Conservation (phyloP, 495 filamentous ascomycete genomes). For the Aspergillus cavernicola region DNA sequence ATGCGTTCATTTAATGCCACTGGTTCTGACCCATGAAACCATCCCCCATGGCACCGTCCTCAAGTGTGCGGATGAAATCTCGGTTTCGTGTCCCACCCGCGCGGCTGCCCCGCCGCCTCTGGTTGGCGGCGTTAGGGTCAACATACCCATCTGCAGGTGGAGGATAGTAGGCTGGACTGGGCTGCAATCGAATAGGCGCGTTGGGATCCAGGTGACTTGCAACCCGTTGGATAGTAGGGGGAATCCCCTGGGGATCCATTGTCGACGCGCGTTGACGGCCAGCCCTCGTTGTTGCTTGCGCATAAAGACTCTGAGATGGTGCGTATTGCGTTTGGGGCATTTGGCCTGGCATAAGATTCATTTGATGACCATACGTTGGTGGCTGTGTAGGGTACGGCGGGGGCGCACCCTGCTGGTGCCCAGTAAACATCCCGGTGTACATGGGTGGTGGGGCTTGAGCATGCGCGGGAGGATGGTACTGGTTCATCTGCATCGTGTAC, state of each 20-base stretch:
- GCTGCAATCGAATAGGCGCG: conserved; percentile 89
- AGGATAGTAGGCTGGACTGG: conserved; percentile 96
- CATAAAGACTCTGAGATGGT: conserved; percentile 70
- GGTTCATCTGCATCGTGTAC: conserved; percentile 59
- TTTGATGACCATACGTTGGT: conserved; percentile 66
- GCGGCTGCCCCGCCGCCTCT: conserved; percentile 74
- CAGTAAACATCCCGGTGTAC: conserved; percentile 80
- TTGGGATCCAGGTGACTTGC: conserved; percentile 95
- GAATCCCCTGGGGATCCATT: conserved; percentile 90
- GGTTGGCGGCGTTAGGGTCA: conserved; percentile 56
- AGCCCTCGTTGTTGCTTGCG: conserved; percentile 77
- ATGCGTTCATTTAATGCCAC: conserved; percentile 50
- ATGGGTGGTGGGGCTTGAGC: conserved; percentile 56
- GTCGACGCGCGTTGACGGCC: conserved; percentile 90
- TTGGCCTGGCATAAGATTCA: conserved; percentile 67
- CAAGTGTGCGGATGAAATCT: conserved; percentile 89
- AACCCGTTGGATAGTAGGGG: conserved; percentile 89
- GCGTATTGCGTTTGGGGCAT: conserved; percentile 67
- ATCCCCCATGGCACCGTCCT: conserved; percentile 82
- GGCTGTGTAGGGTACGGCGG: conserved; percentile 77
- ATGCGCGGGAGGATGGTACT: conserved; percentile 48
- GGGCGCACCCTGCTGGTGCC: conserved; percentile 70
- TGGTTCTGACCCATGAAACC: conserved; percentile 64
- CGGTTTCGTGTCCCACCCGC: conserved; percentile 64
- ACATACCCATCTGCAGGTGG: conserved; percentile 85